These are phyloP conservation scores for Chalciporus piperatus DNA, from an alignment of 768 basidiomycete species.

Conservation along the genomic window DNA sequence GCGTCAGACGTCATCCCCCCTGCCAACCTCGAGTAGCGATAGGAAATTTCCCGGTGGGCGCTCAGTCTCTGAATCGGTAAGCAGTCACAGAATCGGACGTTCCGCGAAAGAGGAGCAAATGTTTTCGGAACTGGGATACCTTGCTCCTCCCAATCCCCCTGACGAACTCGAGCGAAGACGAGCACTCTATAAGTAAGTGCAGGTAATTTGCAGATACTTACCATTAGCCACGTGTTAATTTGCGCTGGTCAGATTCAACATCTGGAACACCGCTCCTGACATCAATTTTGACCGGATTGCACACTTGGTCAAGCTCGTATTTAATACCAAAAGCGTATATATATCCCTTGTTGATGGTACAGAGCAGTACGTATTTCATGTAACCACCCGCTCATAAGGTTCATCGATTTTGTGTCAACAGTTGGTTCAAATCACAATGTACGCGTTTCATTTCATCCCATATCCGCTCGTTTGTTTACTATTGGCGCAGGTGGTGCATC, in stretches of 20 bases:
- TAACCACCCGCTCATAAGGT: background rate
- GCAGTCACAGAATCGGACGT: slow-evolving; percentile 40
- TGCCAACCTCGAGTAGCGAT: slow-evolving; percentile 44
- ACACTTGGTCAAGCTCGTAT: slow-evolving; percentile 90
- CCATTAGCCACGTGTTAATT: slow-evolving; percentile 1
- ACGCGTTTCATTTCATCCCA: slow-evolving; percentile 24
- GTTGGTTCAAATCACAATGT: slow-evolving; percentile 93
- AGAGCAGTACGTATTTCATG: slow-evolving; percentile 60
- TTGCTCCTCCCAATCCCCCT: slow-evolving; percentile 80
- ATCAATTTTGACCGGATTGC: slow-evolving; percentile 92
- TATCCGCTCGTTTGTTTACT: background rate
- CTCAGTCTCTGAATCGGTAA: slow-evolving; percentile 32
- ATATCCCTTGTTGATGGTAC: slow-evolving; percentile 83
- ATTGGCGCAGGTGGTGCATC: slow-evolving; percentile 43
- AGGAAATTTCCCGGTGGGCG: slow-evolving; percentile 32
- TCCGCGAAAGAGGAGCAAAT: slow-evolving; percentile 66
- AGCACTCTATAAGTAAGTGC: slow-evolving; percentile 76
- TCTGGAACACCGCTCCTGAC: slow-evolving; percentile 84
- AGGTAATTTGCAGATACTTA: background rate
- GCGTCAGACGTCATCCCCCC: slow-evolving; percentile 63
- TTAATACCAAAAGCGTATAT: slow-evolving; percentile 81
- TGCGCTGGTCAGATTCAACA: slow-evolving; percentile 67
- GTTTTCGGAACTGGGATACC: slow-evolving; percentile 61
- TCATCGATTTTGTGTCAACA: slow-evolving; percentile 26
- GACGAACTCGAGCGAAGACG: slow-evolving; percentile 80